Evolutionary conservation across 148 eudicot genomes (phyloP), one percentile per base, ranked within the genome.

Genomic region (Arbutus unedo): DNA sequence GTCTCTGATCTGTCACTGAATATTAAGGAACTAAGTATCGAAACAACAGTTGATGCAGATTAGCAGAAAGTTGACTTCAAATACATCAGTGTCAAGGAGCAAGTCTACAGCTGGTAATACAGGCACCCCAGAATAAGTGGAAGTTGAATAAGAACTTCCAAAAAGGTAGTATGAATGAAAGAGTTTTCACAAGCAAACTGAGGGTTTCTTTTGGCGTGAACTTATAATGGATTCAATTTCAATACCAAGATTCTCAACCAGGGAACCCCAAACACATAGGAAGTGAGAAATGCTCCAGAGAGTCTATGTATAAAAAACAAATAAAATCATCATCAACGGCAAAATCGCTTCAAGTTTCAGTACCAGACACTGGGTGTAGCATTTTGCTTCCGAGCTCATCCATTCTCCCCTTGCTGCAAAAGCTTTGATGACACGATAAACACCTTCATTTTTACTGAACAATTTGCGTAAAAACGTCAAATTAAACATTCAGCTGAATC

Each of bases 1-100:
- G 62, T 93, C 99, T 90, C 88, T 89, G 86, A 93, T 89, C 99
- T 96, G 99, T 93, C 95, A 93, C 93, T 89, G 90, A 83, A 86
- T 83, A 87, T 82, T 48, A 72, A 79, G 81, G 74, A 88, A 79
- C 80, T 91, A 90, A 90, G 87, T 83, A 89, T 68, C 60, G 66
- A 62, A 75, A 70, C 41, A 76, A 54, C 21, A 38, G 38, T 55
- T 56, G 62, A 68, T 54, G 47, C 31, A 48, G 72, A 57, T 54
- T 66, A 48, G 66, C 44, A 13, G 72, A 66, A 50, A n/a, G 70
- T 57, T 79, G 47, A 66, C 64, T 67, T 51, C 15, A 68, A 3
- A 67, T 50, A 43, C 51, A 18, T 57, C 82, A 60, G 5, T 48
- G 66, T 72, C 43, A 83, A 64, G 45, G 50, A 74, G 19, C 49